phyloP scores from a whole-genome alignment of 768 basidiomycete genomes.

The Amanita pseudoporphyria region DNA sequence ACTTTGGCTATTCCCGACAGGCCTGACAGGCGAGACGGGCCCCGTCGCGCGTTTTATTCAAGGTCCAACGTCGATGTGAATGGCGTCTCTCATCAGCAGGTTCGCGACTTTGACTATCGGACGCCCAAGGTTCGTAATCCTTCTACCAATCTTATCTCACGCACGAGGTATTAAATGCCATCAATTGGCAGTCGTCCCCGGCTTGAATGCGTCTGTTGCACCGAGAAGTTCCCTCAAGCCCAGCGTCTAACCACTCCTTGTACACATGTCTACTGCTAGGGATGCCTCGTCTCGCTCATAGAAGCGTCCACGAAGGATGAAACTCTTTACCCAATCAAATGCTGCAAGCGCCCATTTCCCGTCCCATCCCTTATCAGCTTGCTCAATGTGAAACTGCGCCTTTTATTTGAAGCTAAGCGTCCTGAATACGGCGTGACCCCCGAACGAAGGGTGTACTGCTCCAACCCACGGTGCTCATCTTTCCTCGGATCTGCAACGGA shows the following conservation, averaged over 20 bases:
- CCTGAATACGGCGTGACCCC: constrained; percentile 13
- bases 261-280: constrained; percentile 13
- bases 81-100: background rate
- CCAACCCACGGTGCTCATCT: constrained; percentile 11
- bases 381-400: constrained; percentile 6
- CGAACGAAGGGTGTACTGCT: constrained; percentile 13
- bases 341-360: constrained; percentile 13
- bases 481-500: background rate
- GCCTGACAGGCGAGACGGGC: background rate
- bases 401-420: constrained; percentile 10
- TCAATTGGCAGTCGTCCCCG: background rate
- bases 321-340: constrained; percentile 14
- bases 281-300: constrained; percentile 13
- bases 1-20: background rate
- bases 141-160: too few relatives aligned
- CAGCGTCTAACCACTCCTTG: constrained; percentile 9
- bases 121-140: background rate
- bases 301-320: constrained; percentile 14
- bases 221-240: constrained; percentile 6
- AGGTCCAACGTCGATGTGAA: too few relatives aligned
- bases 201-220: constrained; percentile 13
- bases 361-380: background rate
- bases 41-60: background rate
- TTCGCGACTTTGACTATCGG: background rate
- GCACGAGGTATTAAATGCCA: too few relatives aligned